Conservation (phyloP, 169 alveolate genomes). For the Cryptosporidium andersoni region DNA sequence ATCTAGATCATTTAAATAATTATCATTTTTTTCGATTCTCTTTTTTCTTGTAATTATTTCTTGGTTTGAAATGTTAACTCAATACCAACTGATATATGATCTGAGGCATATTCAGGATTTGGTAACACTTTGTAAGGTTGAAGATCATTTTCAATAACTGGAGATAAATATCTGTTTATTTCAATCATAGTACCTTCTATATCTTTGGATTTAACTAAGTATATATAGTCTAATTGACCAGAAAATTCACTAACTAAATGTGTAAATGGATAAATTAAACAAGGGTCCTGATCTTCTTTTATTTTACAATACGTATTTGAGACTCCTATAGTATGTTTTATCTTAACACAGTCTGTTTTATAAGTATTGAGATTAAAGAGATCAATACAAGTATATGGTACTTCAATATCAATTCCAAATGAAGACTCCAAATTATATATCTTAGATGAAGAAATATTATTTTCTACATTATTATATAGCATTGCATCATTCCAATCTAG, state of each 20-base stretch:
- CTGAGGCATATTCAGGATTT: constrained; percentile 55
- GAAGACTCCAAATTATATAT: background rate
- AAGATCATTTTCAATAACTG: constrained; percentile 6
- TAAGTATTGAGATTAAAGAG: constrained; percentile 14
- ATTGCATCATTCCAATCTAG: constrained; percentile 40
- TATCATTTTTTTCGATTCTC: background rate
- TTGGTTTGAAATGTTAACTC: constrained; percentile 35
- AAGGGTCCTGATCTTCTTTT: constrained; percentile 3
- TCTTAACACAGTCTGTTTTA: background rate
- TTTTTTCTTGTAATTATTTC: background rate
- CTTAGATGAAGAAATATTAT: background rate
- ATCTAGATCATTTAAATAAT: background rate
- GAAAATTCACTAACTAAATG: constrained; percentile 39
- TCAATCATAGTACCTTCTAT: constrained; percentile 4
- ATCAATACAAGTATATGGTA: constrained; percentile 29
- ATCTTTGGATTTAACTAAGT: constrained; percentile 11
- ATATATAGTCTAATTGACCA: constrained; percentile 64
- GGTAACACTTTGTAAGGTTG: constrained; percentile 31
- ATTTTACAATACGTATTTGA: background rate
- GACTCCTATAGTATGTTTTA: background rate
- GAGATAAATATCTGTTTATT: constrained; percentile 24
- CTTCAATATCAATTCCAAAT: constrained; percentile 28
- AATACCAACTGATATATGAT: constrained; percentile 57
- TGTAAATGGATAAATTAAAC: constrained; percentile 44
- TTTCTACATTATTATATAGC: background rate